Base-by-base conservation (phyloP, 2,329 filamentous ascomycete genomes). In the Endocalyx cinctus region DNA sequence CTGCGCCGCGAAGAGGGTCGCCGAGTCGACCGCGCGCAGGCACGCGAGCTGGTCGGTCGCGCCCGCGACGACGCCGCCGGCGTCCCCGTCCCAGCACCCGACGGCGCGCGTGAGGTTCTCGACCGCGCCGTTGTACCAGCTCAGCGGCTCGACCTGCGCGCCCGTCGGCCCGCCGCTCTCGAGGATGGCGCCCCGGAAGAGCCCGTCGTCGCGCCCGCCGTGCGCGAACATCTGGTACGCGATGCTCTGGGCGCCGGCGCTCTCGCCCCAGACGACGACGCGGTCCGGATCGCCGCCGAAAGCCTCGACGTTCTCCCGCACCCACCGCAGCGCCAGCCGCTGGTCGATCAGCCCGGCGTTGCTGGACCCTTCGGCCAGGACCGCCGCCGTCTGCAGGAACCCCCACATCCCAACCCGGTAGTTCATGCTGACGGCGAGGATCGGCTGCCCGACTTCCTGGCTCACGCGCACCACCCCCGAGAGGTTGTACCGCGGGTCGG, bases 401-500 rank as follows among this genome's bases (percentile, higher is more conserved):
- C 74, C 73, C 59, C 67, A 77, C 34, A 68, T 63, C 5, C 62
- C 66, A 6, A 74, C 55, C 10, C 72, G 63, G 39, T 76, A 77
- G 45, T 76, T 76, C 43, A 77, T 60, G 27, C 63, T 67, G 3
- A 76, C 69, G 1, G 61, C 69, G 12, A 79, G 64, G 25, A 79
- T 60, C 0, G 72, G 73, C 43, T 72, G 67, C 25, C 62, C 63
- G 15, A 75, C 66, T 4, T 67, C 56, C 25, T 70, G 66, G 6
- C 70, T 66, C 17, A 71, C 66, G 27, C 67, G 57, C 6, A 84
- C 73, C 29, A 83, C 72, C 29, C 71, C 76, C 15, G 74, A 77
- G 22, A 82, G 63, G 46, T 84, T 83, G 51, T 84, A 84, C 34
- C 77, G 69, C 5, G 69, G 61, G 39, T 79, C 74, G 40, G 58